Percentiles rank a stretch among this genome's conserved stretches.
Evolutionary conservation across 495 filamentous ascomycete genomes (phyloP).

Genomic region (Aspergillus olivimuriae): DNA sequence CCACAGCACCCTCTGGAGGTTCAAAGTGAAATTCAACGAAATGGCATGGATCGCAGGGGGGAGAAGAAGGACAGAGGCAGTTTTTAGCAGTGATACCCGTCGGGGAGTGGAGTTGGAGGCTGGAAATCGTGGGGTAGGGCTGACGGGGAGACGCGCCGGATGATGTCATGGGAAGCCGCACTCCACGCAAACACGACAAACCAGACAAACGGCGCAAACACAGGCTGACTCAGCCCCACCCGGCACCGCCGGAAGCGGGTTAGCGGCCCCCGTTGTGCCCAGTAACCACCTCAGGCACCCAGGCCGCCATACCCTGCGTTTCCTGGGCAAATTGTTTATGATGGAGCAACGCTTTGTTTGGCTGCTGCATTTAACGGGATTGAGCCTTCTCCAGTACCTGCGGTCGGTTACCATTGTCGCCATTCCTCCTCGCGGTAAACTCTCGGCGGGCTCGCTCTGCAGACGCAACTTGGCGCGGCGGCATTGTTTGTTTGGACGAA

Average conservation of each 20-base stretch:
- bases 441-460: background rate
- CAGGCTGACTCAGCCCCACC: slow-evolving; percentile 10
- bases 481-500: slow-evolving; percentile 26
- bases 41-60: slow-evolving; percentile 2
- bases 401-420: background rate
- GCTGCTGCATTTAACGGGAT: no score
- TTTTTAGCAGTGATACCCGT: background rate
- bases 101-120: background rate
- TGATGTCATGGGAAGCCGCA: slow-evolving; percentile 20
- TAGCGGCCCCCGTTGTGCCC: slow-evolving; percentile 18
- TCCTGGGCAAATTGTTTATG: background rate
- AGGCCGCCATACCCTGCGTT: background rate
- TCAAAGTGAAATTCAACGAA: background rate
- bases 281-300: slow-evolving; percentile 19
- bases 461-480: slow-evolving; percentile 17
- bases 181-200: slow-evolving; percentile 3
- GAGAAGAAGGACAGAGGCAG: background rate
- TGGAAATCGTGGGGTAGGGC: background rate
- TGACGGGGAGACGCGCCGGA: slow-evolving; percentile 21
- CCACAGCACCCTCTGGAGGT: background rate
- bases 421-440: background rate
- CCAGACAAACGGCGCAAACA: slow-evolving; percentile 12
- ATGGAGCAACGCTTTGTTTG: slow-evolving; percentile 14
- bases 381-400: slow-evolving; percentile 4
- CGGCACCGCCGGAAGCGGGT: slow-evolving; percentile 7